Base-by-base conservation (phyloP, 2,329 filamentous ascomycete species). In the Diplocarpon mali region DNA sequence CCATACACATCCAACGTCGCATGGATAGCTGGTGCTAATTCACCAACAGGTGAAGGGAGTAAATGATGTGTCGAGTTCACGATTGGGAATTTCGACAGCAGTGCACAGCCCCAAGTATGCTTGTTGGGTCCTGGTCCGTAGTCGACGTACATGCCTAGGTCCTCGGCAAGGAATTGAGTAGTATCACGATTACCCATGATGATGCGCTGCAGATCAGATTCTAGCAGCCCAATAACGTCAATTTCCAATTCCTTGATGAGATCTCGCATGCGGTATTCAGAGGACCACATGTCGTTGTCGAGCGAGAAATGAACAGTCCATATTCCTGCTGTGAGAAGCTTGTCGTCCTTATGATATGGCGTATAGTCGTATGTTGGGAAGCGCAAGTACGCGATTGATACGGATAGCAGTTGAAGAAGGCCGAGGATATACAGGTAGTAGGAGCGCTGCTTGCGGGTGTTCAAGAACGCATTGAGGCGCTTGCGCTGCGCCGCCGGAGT, bases 141-240 rank as follows among this genome's bases (percentile, higher is more conserved):
- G 68, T 98, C 92, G 40, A 93, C 89, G 60, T 95, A 98, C 92
- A 98, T 98, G 56, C 92, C 92, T 10, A 98, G 75, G 54, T 98
- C 89, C 63, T 96, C 90, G 15, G 92, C 89, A 8, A 98, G 75
- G 66, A 86, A 93, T 62, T 96, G 92, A 1, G 92, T 95, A 8
- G 86, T 84, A 62, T 98, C 92, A 54, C 92, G 84, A 67, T 96
- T 98, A 59, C 92, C 92, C 92, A 96, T 98, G 70, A 98, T 98
- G 67, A 98, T 95, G 55, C 90, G 85, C 67, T 98, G 92, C 30
- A 86, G 75, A 62, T 98, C 92, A 0, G 83, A 85, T 65, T 98
- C 92, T 0, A 98, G 74, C 15, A 98, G 75, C n/a, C 92, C 92
- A 38, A 98, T 76, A 5, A 98, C 86, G 60, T 98, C 92, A n/a